Percentiles rank a stretch among this genome's conserved stretches.
Evolutionary conservation across 1,284 basidiomycete genomes (phyloP).

Genomic region (Ceratobasidium sp.): DNA sequence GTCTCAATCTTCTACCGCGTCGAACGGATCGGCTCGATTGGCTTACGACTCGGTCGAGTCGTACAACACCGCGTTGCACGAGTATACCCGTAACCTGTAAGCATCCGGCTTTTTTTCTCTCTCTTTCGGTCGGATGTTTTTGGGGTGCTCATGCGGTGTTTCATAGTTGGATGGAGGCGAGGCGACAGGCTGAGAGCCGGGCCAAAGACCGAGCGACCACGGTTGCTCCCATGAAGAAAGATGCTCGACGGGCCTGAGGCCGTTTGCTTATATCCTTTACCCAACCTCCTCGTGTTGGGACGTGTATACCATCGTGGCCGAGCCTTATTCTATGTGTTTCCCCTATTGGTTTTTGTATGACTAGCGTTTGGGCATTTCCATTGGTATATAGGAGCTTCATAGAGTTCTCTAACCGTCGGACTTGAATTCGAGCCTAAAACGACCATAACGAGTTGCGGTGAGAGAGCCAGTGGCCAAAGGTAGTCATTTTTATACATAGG

Average conservation of each 20-base stretch:
- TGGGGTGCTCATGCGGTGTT: background rate
- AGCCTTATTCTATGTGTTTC: background rate
- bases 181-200: constrained; percentile 26
- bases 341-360: constrained; percentile 3
- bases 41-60: constrained; percentile 24
- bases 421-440: constrained; percentile 1
- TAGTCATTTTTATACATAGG: background rate
- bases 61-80: constrained; percentile 30
- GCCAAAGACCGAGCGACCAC: constrained; percentile 20
- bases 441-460: background rate
- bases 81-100: constrained; percentile 31
- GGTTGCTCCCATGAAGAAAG: constrained; percentile 15
- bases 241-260: background rate
- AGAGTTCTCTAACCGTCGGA: background rate
- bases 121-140: background rate
- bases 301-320: constrained; percentile 21
- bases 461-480: constrained; percentile 2
- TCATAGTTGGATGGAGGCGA: constrained; percentile 32
- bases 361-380: constrained; percentile 3
- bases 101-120: background rate
- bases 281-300: background rate
- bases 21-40: background rate
- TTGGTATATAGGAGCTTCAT: background rate
- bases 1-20: constrained; percentile 9
- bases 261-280: background rate